phyloP scores from a whole-genome alignment of 1,139 yeast species.

The Saccharomyces pastorianus region DNA sequence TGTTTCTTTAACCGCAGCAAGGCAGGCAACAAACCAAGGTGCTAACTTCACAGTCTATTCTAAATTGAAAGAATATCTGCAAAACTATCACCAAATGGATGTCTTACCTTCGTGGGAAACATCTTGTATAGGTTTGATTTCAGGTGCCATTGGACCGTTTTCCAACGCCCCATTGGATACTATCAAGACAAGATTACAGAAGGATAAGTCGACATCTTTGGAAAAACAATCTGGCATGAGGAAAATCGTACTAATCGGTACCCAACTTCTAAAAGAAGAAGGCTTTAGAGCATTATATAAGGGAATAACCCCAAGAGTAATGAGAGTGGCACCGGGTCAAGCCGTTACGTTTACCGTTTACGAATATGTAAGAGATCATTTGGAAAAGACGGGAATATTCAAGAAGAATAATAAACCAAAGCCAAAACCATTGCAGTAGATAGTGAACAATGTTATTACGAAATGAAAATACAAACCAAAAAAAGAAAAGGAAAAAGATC shows the following conservation, averaged over 20 bases:
- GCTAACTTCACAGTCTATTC: conserved; percentile 96
- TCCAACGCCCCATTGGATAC: conserved; percentile 97
- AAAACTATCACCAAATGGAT: conserved; percentile 54
- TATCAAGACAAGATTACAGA: conserved; percentile 93
- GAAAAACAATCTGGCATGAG: conserved; percentile 47
- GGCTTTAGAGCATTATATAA: conserved; percentile 83
- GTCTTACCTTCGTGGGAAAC: conserved; percentile 89
- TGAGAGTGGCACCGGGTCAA: conserved; percentile 99
- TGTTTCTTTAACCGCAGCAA: conserved; percentile 89
- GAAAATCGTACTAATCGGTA: conserved; percentile 74
- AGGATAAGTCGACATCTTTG: conserved; percentile 64
- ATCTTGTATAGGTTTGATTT: conserved; percentile 77
- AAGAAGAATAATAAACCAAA: conserved; percentile 7
- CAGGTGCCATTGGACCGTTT: conserved; percentile 97
- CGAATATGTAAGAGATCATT: conserved; percentile 70
- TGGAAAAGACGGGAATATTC: conserved; percentile 41
- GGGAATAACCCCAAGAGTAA: conserved; percentile 97
- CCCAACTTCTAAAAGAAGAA: conserved; percentile 77
- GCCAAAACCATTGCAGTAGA: conserved; percentile 10
- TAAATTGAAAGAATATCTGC: conserved; percentile 64
- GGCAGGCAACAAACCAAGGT: conserved; percentile 98
- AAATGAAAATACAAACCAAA: neutral
- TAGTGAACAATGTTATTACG: neutral
- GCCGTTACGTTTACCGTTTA: conserved; percentile 97
- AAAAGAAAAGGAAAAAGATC: neutral